These are phyloP conservation scores for Penicillium odoratum DNA, from an alignment of 495 filamentous ascomycete genomes.

Conservation along the genomic window DNA sequence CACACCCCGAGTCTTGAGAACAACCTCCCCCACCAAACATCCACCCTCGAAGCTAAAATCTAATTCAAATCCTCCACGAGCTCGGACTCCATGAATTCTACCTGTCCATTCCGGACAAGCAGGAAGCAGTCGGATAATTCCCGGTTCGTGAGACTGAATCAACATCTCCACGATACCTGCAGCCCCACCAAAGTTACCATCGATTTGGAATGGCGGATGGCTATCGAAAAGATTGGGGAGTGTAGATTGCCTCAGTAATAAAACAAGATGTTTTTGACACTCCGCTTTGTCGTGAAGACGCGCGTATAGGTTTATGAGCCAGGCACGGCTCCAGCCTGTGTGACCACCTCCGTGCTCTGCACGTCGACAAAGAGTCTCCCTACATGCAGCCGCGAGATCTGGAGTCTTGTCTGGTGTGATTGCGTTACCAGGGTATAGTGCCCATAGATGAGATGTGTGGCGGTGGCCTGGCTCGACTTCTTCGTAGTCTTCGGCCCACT, in stretches of 20 bases:
- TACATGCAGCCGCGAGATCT: slow-evolving; percentile 35
- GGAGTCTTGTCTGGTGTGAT: slow-evolving; percentile 27
- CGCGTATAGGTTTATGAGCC: slow-evolving; percentile 45
- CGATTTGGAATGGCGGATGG: slow-evolving; percentile 51
- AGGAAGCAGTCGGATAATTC: slow-evolving; percentile 43
- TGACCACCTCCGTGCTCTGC: slow-evolving; percentile 45
- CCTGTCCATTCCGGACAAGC: slow-evolving; percentile 45
- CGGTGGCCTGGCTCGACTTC: slow-evolving; percentile 50
- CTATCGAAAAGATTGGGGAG: slow-evolving; percentile 44
- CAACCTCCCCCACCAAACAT: slow-evolving; percentile 19
- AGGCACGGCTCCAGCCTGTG: slow-evolving; percentile 52
- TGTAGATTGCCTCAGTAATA: slow-evolving; percentile 40
- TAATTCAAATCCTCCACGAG: slow-evolving; percentile 43
- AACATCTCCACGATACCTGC: slow-evolving; percentile 53
- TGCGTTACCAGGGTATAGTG: slow-evolving; percentile 33
- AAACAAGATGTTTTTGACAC: slow-evolving; percentile 37
- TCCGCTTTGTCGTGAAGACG: slow-evolving; percentile 30
- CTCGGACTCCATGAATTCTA: slow-evolving; percentile 36
- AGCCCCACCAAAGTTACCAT: slow-evolving; percentile 53
- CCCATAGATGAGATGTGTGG: slow-evolving; percentile 52
- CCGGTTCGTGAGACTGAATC: slow-evolving; percentile 49
- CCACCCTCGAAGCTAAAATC: slow-evolving; percentile 37
- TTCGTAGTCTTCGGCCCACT: slow-evolving; percentile 48
- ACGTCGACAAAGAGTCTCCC: slow-evolving; percentile 37
- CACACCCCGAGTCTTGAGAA: slow-evolving; percentile 18